Conservation (phyloP, 129 eudicot genomes). For the Calendula officinalis region DNA sequence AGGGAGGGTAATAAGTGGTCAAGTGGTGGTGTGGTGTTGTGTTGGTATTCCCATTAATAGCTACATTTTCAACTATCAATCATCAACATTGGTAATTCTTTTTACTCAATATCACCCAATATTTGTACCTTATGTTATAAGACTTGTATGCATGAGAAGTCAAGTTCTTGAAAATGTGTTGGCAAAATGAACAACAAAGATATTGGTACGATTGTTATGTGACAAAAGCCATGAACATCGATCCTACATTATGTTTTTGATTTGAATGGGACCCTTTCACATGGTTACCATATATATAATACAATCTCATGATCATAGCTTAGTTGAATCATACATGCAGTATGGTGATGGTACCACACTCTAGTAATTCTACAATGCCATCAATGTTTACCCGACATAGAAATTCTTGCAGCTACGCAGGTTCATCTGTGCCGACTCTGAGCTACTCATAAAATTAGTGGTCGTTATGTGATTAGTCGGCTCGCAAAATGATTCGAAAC, state of each 20-base stretch:
- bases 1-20: conserved; percentile 25
- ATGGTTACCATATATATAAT: conserved; percentile 27
- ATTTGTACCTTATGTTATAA: conserved; percentile 6
- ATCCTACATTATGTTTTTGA: conserved; percentile 23
- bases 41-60: conserved; percentile 23
- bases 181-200: conserved; percentile 29
- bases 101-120: neutral
- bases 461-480: too few species aligned
- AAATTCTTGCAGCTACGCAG: neutral
- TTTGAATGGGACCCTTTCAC: conserved; percentile 27
- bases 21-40: conserved; percentile 15
- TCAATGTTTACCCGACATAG: neutral
- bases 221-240: conserved; percentile 25
- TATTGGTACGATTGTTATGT: conserved; percentile 25
- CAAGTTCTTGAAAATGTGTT: conserved; percentile 9
- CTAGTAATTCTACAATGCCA: conserved; percentile 4
- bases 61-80: conserved; percentile 29
- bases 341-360: conserved; percentile 20
- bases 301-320: conserved; percentile 22
- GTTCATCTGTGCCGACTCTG: too few species aligned
- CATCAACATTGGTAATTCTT: conserved; percentile 24
- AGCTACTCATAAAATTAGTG: too few species aligned
- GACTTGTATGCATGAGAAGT: conserved; percentile 18
- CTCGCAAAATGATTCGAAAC: too few species aligned
- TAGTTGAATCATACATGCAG: conserved; percentile 25